Evolutionary conservation across 1,139 yeast species (phyloP), one percentile per base, ranked within the genome.

Genomic region (Pichia sp.): DNA sequence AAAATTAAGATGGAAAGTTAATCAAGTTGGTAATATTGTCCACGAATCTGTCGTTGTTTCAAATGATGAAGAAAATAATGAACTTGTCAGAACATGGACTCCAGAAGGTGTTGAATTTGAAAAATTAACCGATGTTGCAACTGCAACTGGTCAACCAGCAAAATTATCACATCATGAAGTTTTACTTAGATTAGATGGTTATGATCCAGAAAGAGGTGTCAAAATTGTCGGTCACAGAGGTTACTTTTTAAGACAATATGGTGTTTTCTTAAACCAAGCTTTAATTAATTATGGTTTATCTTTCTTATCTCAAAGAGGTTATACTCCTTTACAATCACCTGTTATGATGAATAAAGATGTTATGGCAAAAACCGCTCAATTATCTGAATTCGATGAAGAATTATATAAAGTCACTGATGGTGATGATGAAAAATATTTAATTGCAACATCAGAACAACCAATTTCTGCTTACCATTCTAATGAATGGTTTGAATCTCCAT

Each of bases 341-440:
- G 97, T 92, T 42, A 90, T 92, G 98, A 89, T 94, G 97, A 94
- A 94, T 79, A 92, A 92, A 73, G 98, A 92, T 48, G 95, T 87
- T 49, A 92, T 92, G 99, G 97, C 98, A 56, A 90, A 87, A 71
- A 92, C 99, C 53, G 99, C 98, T 4, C 98, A 92, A 71, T 80
- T 92, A 65, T 89, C 97, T 31, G 94, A 94, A 65, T 92, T 94
- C 60, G 99, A 92, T 66, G 98, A 92, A 73, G 98, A 92, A 69
- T 76, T 92, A 60, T 92, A 92, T 73, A 92, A 92, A 71, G 97
- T 94, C 47, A 72, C 86, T 49, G 99, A 92, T 62, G 99, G 99
- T 60, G 89, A 84, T 42, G 98, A 92, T 62, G 98, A 92, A 70
- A 92, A 92, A 73, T 92, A 92, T 66, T 77, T 92, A 67, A 87